phyloP scores from a whole-genome alignment of 140 eudicot genomes.

The Erigeron philadelphicus region DNA sequence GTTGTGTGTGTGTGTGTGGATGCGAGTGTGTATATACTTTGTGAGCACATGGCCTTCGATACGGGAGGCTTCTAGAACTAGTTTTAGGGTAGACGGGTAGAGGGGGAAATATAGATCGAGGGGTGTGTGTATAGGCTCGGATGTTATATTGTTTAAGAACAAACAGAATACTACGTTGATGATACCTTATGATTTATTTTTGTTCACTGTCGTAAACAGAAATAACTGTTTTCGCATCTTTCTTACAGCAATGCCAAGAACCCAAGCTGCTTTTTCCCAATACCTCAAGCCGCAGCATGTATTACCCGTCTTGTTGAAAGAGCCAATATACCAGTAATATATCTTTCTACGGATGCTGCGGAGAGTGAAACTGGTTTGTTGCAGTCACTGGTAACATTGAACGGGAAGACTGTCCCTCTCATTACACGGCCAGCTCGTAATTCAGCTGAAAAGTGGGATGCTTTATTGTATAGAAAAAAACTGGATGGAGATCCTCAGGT shows the following conservation, averaged over 20 bases:
- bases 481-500: conserved; percentile 91
- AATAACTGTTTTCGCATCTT: conserved; percentile 15
- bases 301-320: conserved; percentile 73
- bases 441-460: conserved; percentile 99
- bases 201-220: background rate
- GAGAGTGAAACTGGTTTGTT: conserved; percentile 88
- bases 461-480: conserved; percentile 73
- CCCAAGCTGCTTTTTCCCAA: conserved; percentile 89
- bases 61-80: no score
- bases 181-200: conserved; percentile 2
- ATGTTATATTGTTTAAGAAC: background rate
- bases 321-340: conserved; percentile 82
- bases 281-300: conserved; percentile 97
- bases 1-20: no score
- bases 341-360: conserved; percentile 99
- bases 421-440: conserved; percentile 75
- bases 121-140: no score
- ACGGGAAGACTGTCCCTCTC: conserved; percentile 88
- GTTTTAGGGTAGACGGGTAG: no score
- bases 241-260: conserved; percentile 76
- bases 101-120: no score
- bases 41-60: no score
- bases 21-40: no score
- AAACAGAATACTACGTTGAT: conserved; percentile 4
- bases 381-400: conserved; percentile 58